Percentiles rank a stretch among this genome's conserved stretches.
These are phyloP conservation scores for Yamadazyma olivae DNA, from an alignment of 805 yeast genomes.

Conservation along the genomic window DNA sequence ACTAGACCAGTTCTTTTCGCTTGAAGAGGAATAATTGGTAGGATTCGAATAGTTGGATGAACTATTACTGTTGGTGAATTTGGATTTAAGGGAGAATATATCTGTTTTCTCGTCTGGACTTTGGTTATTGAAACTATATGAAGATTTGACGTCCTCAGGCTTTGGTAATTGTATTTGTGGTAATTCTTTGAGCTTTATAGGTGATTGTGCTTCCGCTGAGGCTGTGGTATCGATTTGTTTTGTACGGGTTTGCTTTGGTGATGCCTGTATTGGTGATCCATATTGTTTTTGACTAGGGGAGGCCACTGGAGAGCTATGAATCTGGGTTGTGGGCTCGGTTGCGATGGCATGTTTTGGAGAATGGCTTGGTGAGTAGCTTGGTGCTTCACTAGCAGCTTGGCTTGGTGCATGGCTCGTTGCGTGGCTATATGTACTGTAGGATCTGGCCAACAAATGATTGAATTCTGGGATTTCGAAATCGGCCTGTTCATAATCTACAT, in stretches of 20 bases:
- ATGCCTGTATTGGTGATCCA: slow-evolving; percentile 1
- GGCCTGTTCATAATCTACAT: slow-evolving; percentile 20
- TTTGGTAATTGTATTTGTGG: slow-evolving; percentile 11
- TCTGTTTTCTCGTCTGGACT: slow-evolving; percentile 16
- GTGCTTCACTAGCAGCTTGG: neutral
- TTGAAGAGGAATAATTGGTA: slow-evolving; percentile 25
- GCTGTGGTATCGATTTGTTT: neutral
- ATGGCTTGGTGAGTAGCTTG: neutral
- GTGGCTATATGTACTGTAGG: slow-evolving; percentile 25
- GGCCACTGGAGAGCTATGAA: too few relatives aligned
- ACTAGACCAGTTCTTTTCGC: slow-evolving; percentile 40
- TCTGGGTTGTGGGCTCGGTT: neutral
- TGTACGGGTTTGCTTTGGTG: neutral
- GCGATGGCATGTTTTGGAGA: neutral
- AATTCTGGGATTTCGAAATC: slow-evolving; percentile 33
- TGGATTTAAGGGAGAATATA: slow-evolving; percentile 12
- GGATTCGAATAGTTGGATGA: slow-evolving; percentile 35
- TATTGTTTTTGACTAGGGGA: slow-evolving; percentile 1
- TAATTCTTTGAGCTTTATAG: slow-evolving; percentile 4
- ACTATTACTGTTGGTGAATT: slow-evolving; percentile 13
- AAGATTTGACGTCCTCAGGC: slow-evolving; percentile 16
- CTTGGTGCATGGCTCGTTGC: slow-evolving; percentile 8
- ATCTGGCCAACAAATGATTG: slow-evolving; percentile 21
- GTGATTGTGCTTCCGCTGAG: neutral
- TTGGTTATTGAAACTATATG: slow-evolving; percentile 12